A percentile compares a stretch with the other conserved stretches of the same genome.
Conservation (phyloP, 345 rosid species). For the Schrenkiella parvula region DNA sequence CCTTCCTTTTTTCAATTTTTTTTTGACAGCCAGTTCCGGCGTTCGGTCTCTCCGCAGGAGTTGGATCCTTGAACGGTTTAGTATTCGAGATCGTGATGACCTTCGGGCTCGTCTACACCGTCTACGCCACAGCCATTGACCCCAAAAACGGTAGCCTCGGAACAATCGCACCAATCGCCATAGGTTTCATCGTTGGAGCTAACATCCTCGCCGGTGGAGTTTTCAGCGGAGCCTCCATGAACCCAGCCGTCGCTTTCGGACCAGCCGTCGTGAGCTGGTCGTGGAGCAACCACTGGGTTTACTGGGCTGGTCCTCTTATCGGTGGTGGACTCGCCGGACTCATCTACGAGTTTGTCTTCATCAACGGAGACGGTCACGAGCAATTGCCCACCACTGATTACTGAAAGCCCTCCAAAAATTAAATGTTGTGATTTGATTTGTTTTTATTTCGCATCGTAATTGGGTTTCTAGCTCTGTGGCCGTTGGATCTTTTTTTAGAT, state of each 20-base stretch:
- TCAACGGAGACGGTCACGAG: slow-evolving; percentile 47
- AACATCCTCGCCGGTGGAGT: slow-evolving; percentile 88
- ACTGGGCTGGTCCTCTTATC: slow-evolving; percentile 88
- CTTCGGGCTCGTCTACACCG: slow-evolving; percentile 85
- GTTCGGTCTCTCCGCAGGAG: slow-evolving; percentile 61
- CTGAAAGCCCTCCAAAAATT: slow-evolving; percentile 30
- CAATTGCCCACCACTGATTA: slow-evolving; percentile 67
- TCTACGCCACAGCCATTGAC: slow-evolving; percentile 91
- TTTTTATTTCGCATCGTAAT: not conserved
- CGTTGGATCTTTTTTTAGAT: slow-evolving; percentile 21
- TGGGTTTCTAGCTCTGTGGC: slow-evolving; percentile 16
- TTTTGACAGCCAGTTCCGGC: slow-evolving; percentile 68
- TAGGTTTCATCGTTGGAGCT: slow-evolving; percentile 91
- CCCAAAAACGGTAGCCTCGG: slow-evolving; percentile 78
- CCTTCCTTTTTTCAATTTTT: not conserved
- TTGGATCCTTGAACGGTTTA: slow-evolving; percentile 62
- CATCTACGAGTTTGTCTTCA: slow-evolving; percentile 66
- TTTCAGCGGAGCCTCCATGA: slow-evolving; percentile 90
- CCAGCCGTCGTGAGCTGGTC: slow-evolving; percentile 93
- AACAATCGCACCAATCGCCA: slow-evolving; percentile 74
- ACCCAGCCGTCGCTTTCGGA: slow-evolving; percentile 94
- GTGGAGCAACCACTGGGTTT: slow-evolving; percentile 87
- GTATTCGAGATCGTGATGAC: slow-evolving; percentile 96
- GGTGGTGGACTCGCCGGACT: slow-evolving; percentile 92
- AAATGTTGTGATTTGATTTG: slow-evolving; percentile 19